Evolutionary conservation across 108 stramenopile species (phyloP).

Genomic region (Fragilaria crotonensis): DNA sequence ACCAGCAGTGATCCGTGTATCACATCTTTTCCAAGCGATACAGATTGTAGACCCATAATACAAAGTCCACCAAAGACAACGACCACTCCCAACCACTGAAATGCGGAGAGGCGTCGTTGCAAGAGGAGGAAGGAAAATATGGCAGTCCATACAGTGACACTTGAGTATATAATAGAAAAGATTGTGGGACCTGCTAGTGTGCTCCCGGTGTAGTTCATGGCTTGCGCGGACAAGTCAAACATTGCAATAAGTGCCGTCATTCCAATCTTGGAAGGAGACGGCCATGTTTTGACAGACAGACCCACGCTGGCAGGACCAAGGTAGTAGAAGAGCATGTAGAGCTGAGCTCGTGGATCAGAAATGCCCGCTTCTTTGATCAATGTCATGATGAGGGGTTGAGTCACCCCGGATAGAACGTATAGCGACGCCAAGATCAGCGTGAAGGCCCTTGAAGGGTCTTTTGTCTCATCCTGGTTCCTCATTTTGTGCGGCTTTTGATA

Average conservation of each 20-base stretch:
- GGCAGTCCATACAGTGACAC: slow-evolving; percentile 75
- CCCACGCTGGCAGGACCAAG: slow-evolving; percentile 43
- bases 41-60: slow-evolving; percentile 42
- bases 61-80: slow-evolving; percentile 58
- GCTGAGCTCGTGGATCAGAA: slow-evolving; percentile 49
- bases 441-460: too few species aligned
- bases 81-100: slow-evolving; percentile 53
- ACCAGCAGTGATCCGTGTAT: slow-evolving; percentile 43
- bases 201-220: slow-evolving; percentile 67
- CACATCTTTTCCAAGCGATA: slow-evolving; percentile 31
- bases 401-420: slow-evolving; percentile 60
- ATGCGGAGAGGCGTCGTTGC: slow-evolving; percentile 22
- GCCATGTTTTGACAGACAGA: slow-evolving; percentile 15
- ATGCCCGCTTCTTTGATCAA: slow-evolving; percentile 49
- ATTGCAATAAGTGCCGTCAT: slow-evolving; percentile 48
- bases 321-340: slow-evolving; percentile 79
- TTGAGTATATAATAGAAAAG: slow-evolving; percentile 66
- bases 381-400: slow-evolving; percentile 65
- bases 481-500: too few species aligned
- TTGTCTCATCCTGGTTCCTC: too few species aligned
- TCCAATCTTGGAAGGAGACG: slow-evolving; percentile 11
- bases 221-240: slow-evolving; percentile 58
- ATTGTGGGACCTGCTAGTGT: slow-evolving; percentile 67
- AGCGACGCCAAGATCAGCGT: too few species aligned
- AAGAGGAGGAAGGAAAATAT: slow-evolving; percentile 49